phyloP scores from a whole-genome alignment of 768 basidiomycete genomes.

The Auriscalpium orientale region DNA sequence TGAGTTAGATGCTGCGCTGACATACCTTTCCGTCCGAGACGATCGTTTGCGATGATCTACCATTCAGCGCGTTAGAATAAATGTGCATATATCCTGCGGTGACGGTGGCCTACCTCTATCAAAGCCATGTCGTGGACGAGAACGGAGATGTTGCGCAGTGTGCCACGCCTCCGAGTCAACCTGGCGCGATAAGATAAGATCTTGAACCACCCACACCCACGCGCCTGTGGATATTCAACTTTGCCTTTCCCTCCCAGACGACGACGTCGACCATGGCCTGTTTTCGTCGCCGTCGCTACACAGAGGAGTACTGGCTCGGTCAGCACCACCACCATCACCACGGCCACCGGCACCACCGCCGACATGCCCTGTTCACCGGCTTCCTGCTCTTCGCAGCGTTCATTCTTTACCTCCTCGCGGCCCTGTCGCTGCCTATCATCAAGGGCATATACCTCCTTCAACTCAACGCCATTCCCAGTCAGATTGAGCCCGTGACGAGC shows the following conservation, averaged over 20 bases:
- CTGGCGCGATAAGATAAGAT: background rate
- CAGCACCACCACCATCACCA: background rate
- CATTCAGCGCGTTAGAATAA: background rate
- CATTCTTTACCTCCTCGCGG: constrained; percentile 69
- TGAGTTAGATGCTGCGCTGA: background rate
- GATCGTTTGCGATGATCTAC: constrained; percentile 92
- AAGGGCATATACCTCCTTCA: constrained; percentile 57
- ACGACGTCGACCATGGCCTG: background rate
- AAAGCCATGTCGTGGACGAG: background rate
- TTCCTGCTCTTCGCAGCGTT: constrained; percentile 51
- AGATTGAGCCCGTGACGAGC: constrained; percentile 29
- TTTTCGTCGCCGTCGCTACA: background rate
- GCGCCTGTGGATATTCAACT: background rate
- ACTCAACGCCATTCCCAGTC: constrained; percentile 31
- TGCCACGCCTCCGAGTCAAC: background rate
- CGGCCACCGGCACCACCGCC: constrained; percentile 25
- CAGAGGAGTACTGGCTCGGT: background rate
- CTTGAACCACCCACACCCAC: no score
- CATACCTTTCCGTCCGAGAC: constrained; percentile 89
- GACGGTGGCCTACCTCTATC: background rate
- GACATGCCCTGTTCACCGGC: constrained; percentile 40
- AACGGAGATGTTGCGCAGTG: background rate
- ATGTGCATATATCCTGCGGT: background rate
- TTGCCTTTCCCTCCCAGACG: background rate
- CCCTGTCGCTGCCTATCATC: constrained; percentile 68